Evolutionary conservation across 2,329 filamentous ascomycete species (phyloP).

Genomic region (Fusarium albosuccineum): DNA sequence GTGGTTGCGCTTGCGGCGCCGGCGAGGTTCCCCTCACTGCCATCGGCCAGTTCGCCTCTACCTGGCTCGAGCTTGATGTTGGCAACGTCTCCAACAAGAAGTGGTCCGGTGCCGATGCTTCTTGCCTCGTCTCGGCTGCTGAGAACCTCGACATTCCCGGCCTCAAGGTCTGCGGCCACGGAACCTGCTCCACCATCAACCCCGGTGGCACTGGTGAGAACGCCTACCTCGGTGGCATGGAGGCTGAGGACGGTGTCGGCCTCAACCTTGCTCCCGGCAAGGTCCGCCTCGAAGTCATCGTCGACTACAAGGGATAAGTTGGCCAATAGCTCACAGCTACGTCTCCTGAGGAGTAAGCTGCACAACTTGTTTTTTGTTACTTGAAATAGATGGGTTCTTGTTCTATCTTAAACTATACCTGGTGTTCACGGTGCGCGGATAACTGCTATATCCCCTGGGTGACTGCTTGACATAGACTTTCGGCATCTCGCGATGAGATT

Average conservation of each 20-base stretch:
- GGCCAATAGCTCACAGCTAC: conserved; percentile 2
- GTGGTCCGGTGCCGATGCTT: conserved; percentile 66
- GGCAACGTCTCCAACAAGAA: conserved; percentile 59
- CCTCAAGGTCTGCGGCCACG: conserved; percentile 55
- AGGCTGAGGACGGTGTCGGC: conserved; percentile 55
- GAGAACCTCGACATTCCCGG: conserved; percentile 49
- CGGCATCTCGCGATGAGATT: conserved; percentile 14
- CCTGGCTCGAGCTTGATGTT: conserved; percentile 66
- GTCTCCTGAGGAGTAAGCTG: conserved; percentile 2
- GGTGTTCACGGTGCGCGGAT: conserved; percentile 43
- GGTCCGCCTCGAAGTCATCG: conserved; percentile 48
- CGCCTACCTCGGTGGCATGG: conserved; percentile 55
- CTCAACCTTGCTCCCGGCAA: conserved; percentile 53
- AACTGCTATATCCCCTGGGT: conserved; percentile 26
- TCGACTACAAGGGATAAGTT: conserved; percentile 46
- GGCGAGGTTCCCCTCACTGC: conserved; percentile 51
- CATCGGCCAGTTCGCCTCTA: conserved; percentile 57
- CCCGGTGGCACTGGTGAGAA: conserved; percentile 52
- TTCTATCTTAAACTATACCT: conserved; percentile 38
- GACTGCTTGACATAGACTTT: conserved; percentile 8
- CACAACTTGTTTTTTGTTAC: conserved; percentile 29
- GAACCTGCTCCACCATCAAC: conserved; percentile 58
- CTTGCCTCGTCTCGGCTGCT: conserved; percentile 59
- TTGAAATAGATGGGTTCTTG: conserved; percentile 32
- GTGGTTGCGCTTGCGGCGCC: conserved; percentile 59